phyloP scores from a whole-genome alignment of 257 asterid genomes.

The Verbascum thapsus region DNA sequence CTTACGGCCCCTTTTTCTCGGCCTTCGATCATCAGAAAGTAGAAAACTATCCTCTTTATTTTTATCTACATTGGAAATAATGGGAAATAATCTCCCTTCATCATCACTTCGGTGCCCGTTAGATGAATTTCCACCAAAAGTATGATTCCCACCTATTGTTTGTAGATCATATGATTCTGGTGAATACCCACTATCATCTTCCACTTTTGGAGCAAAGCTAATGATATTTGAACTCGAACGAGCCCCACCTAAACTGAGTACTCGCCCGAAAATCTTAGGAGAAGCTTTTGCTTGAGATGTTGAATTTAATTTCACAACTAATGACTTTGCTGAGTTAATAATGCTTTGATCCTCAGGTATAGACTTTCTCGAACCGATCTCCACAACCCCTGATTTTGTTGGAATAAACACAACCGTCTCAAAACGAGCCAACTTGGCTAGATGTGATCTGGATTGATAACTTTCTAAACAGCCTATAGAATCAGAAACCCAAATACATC shows the following conservation, averaged over 20 bases:
- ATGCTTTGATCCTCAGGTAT: conserved; percentile 60
- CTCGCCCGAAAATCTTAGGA: conserved; percentile 75
- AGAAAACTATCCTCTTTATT: conserved; percentile 44
- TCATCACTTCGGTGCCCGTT: conserved; percentile 1
- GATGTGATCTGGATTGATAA: conserved; percentile 71
- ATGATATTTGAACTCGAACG: conserved; percentile 74
- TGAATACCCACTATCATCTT: conserved; percentile 52
- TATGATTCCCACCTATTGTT: too few species aligned
- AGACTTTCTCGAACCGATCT: conserved; percentile 69
- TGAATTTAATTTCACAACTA: conserved; percentile 49
- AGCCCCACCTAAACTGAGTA: conserved; percentile 68
- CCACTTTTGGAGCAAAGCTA: conserved; percentile 70
- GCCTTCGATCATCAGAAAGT: conserved; percentile 64
- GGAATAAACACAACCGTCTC: conserved; percentile 73
- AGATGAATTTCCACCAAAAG: neutral
- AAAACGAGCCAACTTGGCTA: conserved; percentile 63
- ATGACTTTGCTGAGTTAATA: conserved; percentile 58
- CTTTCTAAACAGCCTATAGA: conserved; percentile 52
- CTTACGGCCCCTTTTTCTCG: conserved; percentile 87
- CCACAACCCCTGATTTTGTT: conserved; percentile 84
- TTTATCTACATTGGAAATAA: conserved; percentile 39
- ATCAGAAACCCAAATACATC: conserved; percentile 81
- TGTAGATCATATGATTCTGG: conserved; percentile 49
- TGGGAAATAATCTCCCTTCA: neutral
- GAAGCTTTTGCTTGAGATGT: conserved; percentile 47